Evolutionary conservation across 768 basidiomycete species (phyloP), one percentile per base, ranked within the genome.

Genomic region (Lactarius evosmus): DNA sequence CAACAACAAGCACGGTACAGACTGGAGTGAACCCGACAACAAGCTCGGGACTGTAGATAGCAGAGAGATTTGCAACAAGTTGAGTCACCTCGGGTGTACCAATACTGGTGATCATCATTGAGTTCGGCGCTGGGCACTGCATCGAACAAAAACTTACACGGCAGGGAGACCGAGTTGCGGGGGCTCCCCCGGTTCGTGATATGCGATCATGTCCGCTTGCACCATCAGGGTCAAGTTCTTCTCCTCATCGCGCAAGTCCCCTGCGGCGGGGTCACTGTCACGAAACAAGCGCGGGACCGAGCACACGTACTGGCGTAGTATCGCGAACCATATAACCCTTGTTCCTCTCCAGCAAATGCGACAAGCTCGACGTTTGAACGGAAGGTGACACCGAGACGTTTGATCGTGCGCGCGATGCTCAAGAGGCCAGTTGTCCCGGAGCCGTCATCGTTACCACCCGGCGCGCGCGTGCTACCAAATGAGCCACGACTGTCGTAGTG

Each of bases 401-500:
- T 79, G 67, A 97, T 91, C 3, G 86, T 83, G 44, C 84, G 84
- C 4, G 93, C 93, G 65, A 96, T 91, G 4, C 83, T 84, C 19
- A 97, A 79, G n/a, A 96, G 73, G 2, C 89, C 86, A 8, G 83
- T 83, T 17, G 85, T 85, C 9, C 86, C 86, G 1, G 80, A 82
- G 8, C 82, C 85, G 67, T 87, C 84, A 66, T 88, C 86, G 66
- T 88, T 83, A 4, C 78, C 86, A 17, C 86, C 86, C 0, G 82
- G 89, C 38, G 84, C 88, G 36, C 87, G 81, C 16, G 79, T 80
- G 66, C 78, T 84, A 12, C 94, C 95, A 72, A 93, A 96, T 0
- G 89, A 89, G 19, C 94, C 94, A 40, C 94, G 87, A 51, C 89
- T 92, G 72, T 97, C 93, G 71, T 95, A 97, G 73, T 96, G 95